Percentiles rank a stretch among this genome's conserved stretches.
Conservation (phyloP, 345 rosid species). For the Geranium brycei region DNA sequence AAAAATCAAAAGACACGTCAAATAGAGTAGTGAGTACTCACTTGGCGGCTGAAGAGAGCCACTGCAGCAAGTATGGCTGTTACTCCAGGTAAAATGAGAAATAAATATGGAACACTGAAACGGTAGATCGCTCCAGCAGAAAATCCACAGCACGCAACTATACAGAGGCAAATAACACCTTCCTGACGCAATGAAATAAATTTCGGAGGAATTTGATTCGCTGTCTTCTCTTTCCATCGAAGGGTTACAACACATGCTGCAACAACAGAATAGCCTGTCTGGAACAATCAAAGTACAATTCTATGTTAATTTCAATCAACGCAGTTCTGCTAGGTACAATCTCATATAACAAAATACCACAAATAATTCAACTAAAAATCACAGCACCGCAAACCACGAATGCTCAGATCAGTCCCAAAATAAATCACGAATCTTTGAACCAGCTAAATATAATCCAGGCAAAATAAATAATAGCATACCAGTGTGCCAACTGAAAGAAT, state of each 20-base stretch:
- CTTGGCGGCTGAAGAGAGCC: constrained; percentile 58
- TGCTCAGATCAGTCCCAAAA: not conserved
- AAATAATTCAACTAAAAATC: too few species aligned
- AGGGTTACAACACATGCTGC: constrained; percentile 79
- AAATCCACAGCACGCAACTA: constrained; percentile 72
- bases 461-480: constrained; percentile 36
- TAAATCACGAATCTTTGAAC: not conserved
- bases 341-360: too few species aligned
- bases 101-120: constrained; percentile 33
- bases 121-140: constrained; percentile 58
- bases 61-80: constrained; percentile 43
- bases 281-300: constrained; percentile 20
- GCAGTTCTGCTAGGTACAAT: too few species aligned
- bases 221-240: constrained; percentile 58
- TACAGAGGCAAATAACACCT: constrained; percentile 58
- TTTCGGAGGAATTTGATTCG: constrained; percentile 30
- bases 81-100: constrained; percentile 33
- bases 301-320: not conserved
- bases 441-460: not conserved
- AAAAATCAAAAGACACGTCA: not conserved
- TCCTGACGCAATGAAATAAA: constrained; percentile 56
- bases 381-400: too few species aligned
- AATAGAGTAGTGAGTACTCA: constrained; percentile 18
- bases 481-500: constrained; percentile 91
- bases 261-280: constrained; percentile 98